These are phyloP conservation scores for Fusarium euwallaceae DNA, from an alignment of 2,329 filamentous ascomycete genomes.

Conservation along the genomic window DNA sequence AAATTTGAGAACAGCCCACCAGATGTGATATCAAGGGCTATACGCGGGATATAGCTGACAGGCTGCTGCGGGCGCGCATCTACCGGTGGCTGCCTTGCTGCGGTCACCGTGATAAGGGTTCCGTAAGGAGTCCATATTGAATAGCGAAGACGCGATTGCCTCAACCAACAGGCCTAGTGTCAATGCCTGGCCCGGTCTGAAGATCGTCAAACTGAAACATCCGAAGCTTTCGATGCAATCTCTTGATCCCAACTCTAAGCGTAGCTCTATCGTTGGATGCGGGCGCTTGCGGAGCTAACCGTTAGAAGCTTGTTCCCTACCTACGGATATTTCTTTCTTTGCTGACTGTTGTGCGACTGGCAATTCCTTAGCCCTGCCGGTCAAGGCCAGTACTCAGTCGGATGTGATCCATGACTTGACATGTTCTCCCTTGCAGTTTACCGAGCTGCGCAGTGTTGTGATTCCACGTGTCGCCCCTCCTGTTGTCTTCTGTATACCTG, in stretches of 20 bases:
- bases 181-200: not conserved
- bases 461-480: conserved; percentile 1
- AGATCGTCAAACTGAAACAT: conserved; percentile 32
- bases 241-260: conserved; percentile 33
- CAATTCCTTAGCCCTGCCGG: not conserved
- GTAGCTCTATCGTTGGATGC: conserved; percentile 29
- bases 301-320: conserved; percentile 11
- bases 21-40: conserved; percentile 11
- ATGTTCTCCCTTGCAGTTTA: not conserved
- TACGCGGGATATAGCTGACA: conserved; percentile 2
- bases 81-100: not conserved
- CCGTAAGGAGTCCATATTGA: not conserved
- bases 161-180: not conserved
- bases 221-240: conserved; percentile 19
- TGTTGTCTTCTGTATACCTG: not conserved
- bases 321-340: not conserved
- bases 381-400: not conserved
- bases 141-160: not conserved
- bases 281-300: conserved; percentile 27
- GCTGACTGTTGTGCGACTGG: conserved; percentile 4
- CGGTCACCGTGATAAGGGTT: not conserved
- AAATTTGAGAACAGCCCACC: conserved; percentile 29
- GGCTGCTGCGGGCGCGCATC: not conserved
- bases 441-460: not conserved
- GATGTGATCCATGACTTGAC: not conserved